Base-by-base conservation (phyloP, 345 rosid species). In the Odontarrhena argentea region DNA sequence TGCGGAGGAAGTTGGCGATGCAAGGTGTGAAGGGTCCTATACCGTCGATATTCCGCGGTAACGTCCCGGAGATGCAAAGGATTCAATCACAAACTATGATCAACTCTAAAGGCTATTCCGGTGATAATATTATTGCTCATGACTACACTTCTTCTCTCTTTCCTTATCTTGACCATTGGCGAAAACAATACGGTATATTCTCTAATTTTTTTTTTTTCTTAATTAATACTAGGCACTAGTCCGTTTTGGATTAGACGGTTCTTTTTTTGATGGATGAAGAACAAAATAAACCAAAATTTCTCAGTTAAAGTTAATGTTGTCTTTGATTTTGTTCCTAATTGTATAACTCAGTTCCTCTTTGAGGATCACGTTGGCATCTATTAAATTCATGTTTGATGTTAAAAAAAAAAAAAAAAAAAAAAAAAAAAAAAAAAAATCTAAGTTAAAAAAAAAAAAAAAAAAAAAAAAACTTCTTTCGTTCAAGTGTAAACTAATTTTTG, bases 11-110 rank as follows among this genome's bases (percentile, higher is more conserved):
- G 79, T 83, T 91, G 15, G 37, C 14, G 15, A 11, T 38, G 70
- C 97, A 91, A 72, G 97, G 97, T 7, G 73, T 91, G 32, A 76
- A 49, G 24, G 97, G 97, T 13, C 97, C 97, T 4, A 28, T 79
- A 0, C 84, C 96, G 42, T 75, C 89, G 34, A 46, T 86, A 14
- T 53, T 86, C 0, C 82, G 83, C 7, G 96, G 96, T 11, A 91
- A 87, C 60, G 71, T 80, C 7, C 67, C 84, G 32, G 90, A 86
- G 85, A 91, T 87, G 91, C 85, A 82, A 48, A 74, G 26, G 15
- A 79, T 89, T 58, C 82, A 85, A 15, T 45, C 70, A 4, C 63
- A 67, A 41, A 67, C 63, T 3, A 25, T 63, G 54, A 28, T 25
- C n/a, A 53, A 24, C 37, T 59, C 67, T 54, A 62, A 63, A 55